Percentiles rank a stretch among this genome's conserved stretches.
Conservation (phyloP, 1,284 basidiomycete species). For the Golubevia sp. region DNA sequence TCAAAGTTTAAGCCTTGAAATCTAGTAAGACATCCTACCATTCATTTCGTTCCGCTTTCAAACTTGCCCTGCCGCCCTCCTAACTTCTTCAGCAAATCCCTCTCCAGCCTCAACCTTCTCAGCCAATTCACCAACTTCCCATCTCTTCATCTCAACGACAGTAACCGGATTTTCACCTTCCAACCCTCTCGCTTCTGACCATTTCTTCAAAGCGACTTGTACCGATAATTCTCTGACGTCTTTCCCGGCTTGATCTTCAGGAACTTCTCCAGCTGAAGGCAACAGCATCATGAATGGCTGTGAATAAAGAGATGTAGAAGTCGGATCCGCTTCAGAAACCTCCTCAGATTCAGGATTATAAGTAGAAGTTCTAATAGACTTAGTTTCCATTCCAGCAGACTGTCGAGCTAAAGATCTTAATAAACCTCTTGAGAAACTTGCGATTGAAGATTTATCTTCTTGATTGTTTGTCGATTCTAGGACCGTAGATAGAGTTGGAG, state of each 20-base stretch:
- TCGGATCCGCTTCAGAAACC: slow-evolving; percentile 8
- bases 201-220: slow-evolving; percentile 17
- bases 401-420: slow-evolving; percentile 52
- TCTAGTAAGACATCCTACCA: too few species aligned
- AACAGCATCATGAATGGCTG: slow-evolving; percentile 59
- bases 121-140: slow-evolving; percentile 51
- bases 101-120: slow-evolving; percentile 10
- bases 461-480: background rate
- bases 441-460: slow-evolving; percentile 1
- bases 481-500: background rate
- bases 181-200: slow-evolving; percentile 22
- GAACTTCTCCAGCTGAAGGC: slow-evolving; percentile 20
- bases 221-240: slow-evolving; percentile 21
- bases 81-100: slow-evolving; percentile 45
- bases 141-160: slow-evolving; percentile 39
- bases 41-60: too few species aligned
- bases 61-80: slow-evolving; percentile 54
- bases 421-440: slow-evolving; percentile 20
- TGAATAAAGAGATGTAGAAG: slow-evolving; percentile 33
- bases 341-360: background rate
- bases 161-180: slow-evolving; percentile 9
- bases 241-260: too few species aligned
- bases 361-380: slow-evolving; percentile 14
- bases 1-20: too few species aligned
- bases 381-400: slow-evolving; percentile 50